These are phyloP conservation scores for Sporothrix dimorphospora DNA, from an alignment of 2,329 filamentous ascomycete genomes.

Conservation along the genomic window DNA sequence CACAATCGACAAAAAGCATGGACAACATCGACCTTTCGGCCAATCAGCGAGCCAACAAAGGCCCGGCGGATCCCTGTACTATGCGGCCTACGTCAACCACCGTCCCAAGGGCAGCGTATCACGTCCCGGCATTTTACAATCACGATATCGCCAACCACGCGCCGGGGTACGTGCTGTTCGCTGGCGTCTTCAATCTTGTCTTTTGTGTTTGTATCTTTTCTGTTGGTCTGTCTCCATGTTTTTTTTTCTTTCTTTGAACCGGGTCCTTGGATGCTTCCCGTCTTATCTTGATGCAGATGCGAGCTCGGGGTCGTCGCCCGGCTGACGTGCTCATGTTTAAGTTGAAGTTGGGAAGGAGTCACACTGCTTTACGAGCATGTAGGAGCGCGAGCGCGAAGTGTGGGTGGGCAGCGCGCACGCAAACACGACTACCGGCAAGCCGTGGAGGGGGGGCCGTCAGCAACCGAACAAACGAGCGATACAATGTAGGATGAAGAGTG, in stretches of 20 bases:
- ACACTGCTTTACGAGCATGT: background rate
- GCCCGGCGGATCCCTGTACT: background rate
- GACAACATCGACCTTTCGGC: background rate
- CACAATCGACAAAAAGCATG: background rate
- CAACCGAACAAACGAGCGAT: background rate
- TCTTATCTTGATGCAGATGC: background rate
- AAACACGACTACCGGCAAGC: background rate
- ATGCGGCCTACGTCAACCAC: background rate
- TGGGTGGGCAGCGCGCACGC: background rate
- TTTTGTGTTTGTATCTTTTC: background rate
- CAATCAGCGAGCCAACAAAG: background rate
- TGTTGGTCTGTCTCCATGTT: background rate
- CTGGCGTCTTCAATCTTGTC: too few relatives aligned
- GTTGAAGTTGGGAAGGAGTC: background rate
- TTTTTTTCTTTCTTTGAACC: background rate
- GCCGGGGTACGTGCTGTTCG: background rate
- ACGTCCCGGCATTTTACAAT: constrained; percentile 11
- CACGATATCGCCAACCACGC: background rate
- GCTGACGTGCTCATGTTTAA: constrained; percentile 13
- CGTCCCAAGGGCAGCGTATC: background rate
- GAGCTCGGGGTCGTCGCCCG: background rate
- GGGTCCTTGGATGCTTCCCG: background rate
- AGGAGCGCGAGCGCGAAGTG: background rate
- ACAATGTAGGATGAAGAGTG: too few relatives aligned
- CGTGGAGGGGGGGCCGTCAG: background rate